phyloP scores from a whole-genome alignment of 2,329 filamentous ascomycete species.

The Zasmidium cellare region DNA sequence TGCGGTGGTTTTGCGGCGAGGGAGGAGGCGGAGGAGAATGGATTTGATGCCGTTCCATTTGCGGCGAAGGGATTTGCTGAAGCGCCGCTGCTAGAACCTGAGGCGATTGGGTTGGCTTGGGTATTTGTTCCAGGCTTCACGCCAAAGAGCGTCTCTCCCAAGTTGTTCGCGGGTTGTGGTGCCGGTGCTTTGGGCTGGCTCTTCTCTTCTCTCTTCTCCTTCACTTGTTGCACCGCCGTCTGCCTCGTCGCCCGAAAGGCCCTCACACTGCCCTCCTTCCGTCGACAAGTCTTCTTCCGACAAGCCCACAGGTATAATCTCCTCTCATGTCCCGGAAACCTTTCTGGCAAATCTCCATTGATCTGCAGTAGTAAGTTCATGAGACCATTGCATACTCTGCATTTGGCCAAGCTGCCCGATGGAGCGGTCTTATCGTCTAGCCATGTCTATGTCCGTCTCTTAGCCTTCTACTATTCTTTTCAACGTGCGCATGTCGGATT shows the following conservation, averaged over 20 bases:
- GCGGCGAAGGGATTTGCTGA: constrained; percentile 58
- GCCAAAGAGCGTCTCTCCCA: constrained; percentile 72
- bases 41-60: constrained; percentile 48
- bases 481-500: constrained; percentile 1
- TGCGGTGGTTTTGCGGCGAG: constrained; percentile 48
- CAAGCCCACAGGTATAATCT: constrained; percentile 87
- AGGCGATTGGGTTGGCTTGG: constrained; percentile 63
- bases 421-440: constrained; percentile 70
- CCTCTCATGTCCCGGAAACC: constrained; percentile 83
- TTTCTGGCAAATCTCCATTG: constrained; percentile 83
- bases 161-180: constrained; percentile 42
- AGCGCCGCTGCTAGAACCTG: constrained; percentile 37
- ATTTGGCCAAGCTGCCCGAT: constrained; percentile 75
- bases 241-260: constrained; percentile 69
- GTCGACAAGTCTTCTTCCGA: constrained; percentile 72
- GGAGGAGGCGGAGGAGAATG: constrained; percentile 54
- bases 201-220: constrained; percentile 27
- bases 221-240: constrained; percentile 4
- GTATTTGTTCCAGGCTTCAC: constrained; percentile 47
- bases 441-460: constrained; percentile 68
- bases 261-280: constrained; percentile 79
- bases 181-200: constrained; percentile 8
- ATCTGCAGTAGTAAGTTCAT: constrained; percentile 88
- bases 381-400: constrained; percentile 79
- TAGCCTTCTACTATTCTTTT: constrained; percentile 15